Percentiles rank a stretch among this genome's conserved stretches.
Evolutionary conservation across 1,284 basidiomycete species (phyloP).

Genomic region (Malassezia pachydermatis): DNA sequence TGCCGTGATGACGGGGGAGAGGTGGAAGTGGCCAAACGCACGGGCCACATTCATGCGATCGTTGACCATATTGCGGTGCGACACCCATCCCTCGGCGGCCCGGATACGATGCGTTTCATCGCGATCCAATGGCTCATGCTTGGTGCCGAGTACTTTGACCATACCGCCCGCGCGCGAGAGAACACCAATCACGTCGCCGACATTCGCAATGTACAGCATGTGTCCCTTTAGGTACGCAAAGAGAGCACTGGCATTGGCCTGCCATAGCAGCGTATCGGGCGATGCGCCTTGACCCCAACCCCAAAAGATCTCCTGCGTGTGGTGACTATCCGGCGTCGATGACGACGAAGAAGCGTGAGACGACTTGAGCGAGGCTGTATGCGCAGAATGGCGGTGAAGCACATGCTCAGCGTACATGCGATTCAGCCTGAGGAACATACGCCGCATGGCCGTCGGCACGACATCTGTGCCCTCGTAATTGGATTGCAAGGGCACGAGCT

Average conservation of each 20-base stretch:
- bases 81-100: slow-evolving; percentile 87
- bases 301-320: slow-evolving; percentile 16
- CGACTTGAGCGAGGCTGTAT: slow-evolving; percentile 19
- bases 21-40: slow-evolving; percentile 85
- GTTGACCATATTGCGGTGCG: slow-evolving; percentile 83
- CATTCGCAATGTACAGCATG: slow-evolving; percentile 80
- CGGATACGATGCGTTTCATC: slow-evolving; percentile 77
- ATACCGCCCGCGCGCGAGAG: slow-evolving; percentile 67
- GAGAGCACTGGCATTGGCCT: slow-evolving; percentile 61
- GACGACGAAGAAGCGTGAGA: neutral
- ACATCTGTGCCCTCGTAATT: neutral
- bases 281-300: slow-evolving; percentile 21
- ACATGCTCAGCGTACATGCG: slow-evolving; percentile 41
- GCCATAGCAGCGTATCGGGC: slow-evolving; percentile 32
- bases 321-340: slow-evolving; percentile 4
- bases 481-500: slow-evolving; percentile 23
- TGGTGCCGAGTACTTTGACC: slow-evolving; percentile 64
- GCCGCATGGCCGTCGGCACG: slow-evolving; percentile 34
- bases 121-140: slow-evolving; percentile 83
- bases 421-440: slow-evolving; percentile 41
- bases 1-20: slow-evolving; percentile 82
- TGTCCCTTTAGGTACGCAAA: slow-evolving; percentile 74
- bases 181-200: slow-evolving; percentile 78
- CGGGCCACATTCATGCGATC: slow-evolving; percentile 84
- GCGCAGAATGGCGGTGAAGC: slow-evolving; percentile 28